Conservation (phyloP, 164 flowering plant species). For the Vitis amurensis region DNA sequence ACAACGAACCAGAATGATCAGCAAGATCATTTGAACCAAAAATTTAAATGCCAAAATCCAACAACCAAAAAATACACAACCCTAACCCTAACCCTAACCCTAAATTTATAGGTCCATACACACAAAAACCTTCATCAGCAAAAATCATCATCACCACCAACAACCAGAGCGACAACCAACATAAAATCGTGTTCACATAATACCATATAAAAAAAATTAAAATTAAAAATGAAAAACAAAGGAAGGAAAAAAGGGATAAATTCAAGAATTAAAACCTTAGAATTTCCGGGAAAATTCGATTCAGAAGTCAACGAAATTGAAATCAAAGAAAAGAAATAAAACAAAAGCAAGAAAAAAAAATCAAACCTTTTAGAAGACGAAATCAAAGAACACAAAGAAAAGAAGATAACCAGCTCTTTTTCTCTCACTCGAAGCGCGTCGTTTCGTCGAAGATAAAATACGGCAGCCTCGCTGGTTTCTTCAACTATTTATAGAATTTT, state of each 20-base stretch:
- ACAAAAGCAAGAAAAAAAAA: neutral
- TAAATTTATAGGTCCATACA: too few relatives aligned
- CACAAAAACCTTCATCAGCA: neutral
- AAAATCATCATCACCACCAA: neutral
- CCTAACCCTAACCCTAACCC: neutral
- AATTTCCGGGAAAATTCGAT: neutral
- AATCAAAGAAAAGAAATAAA: neutral
- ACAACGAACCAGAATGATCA: too few relatives aligned
- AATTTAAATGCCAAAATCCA: neutral
- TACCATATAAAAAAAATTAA: neutral
- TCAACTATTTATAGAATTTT: neutral
- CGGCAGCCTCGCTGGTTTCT: neutral
- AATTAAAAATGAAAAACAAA: neutral
- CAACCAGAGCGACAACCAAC: neutral
- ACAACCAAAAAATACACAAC: neutral
- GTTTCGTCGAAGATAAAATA: slow-evolving; percentile 1
- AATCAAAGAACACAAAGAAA: neutral
- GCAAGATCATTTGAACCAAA: slow-evolving; percentile 1
- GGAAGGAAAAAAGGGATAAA: neutral
- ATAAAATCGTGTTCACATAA: neutral
- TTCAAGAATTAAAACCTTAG: neutral
- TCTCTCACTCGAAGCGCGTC: neutral
- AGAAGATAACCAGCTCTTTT: too few relatives aligned
- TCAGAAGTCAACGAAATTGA: neutral
- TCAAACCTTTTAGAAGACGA: neutral